These are phyloP conservation scores for Sanguinoderma infundibulare DNA, from an alignment of 1,284 basidiomycete genomes.

Conservation along the genomic window DNA sequence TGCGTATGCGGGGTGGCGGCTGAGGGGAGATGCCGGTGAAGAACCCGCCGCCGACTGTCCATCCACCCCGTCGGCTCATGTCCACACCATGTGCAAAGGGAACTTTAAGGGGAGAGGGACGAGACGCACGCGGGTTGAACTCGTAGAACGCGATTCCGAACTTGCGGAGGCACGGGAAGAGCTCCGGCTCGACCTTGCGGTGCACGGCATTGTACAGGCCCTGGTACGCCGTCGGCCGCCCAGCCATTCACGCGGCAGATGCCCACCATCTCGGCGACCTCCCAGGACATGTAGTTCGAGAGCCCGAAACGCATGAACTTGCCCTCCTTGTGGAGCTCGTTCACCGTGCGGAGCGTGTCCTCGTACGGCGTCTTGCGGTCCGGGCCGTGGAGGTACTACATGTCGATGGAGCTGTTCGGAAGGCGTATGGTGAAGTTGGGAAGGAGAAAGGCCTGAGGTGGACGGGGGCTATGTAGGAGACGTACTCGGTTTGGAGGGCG, in stretches of 20 bases:
- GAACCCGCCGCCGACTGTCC: slow-evolving; percentile 41
- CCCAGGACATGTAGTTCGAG: slow-evolving; percentile 56
- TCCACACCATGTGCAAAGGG: neutral
- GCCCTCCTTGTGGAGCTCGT: slow-evolving; percentile 54
- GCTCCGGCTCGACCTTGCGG: slow-evolving; percentile 55
- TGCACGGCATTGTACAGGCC: slow-evolving; percentile 63
- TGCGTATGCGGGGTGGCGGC: no score
- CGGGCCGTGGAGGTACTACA: slow-evolving; percentile 60
- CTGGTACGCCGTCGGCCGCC: slow-evolving; percentile 68
- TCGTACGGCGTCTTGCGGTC: slow-evolving; percentile 54
- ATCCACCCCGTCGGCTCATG: slow-evolving; percentile 25
- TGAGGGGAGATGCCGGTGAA: slow-evolving; percentile 17
- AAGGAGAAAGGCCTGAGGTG: neutral
- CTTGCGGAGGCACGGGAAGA: slow-evolving; percentile 67
- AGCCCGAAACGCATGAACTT: slow-evolving; percentile 49
- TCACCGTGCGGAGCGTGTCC: slow-evolving; percentile 49
- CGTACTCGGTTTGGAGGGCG: no score
- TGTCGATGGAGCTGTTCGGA: slow-evolving; percentile 33
- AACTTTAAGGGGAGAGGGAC: neutral
- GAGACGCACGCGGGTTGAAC: slow-evolving; percentile 50
- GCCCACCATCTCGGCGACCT: slow-evolving; percentile 64
- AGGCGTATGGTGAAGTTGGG: neutral
- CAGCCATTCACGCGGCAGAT: slow-evolving; percentile 59
- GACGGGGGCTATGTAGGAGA: no score
- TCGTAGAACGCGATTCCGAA: slow-evolving; percentile 65